These are phyloP conservation scores for Termitomyces sp. DNA, from an alignment of 768 basidiomycete species.

Conservation along the genomic window DNA sequence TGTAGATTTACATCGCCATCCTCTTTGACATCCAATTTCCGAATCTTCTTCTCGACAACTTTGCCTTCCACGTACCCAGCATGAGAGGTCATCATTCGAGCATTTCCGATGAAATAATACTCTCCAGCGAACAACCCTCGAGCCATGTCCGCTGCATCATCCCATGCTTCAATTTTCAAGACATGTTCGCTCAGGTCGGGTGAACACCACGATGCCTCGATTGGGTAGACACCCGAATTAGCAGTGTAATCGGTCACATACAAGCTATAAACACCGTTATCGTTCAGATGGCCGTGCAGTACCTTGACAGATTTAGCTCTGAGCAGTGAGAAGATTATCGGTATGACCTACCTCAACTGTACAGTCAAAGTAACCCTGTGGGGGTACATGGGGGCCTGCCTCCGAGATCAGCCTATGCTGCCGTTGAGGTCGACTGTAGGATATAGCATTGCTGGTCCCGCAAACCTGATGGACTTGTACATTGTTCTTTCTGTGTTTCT, in stretches of 20 bases:
- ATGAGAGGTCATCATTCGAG: constrained; percentile 34
- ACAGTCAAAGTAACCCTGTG: constrained; percentile 55
- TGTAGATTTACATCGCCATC: constrained; percentile 27
- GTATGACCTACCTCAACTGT: constrained; percentile 47
- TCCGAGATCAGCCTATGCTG: constrained; percentile 48
- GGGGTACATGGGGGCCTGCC: constrained; percentile 35
- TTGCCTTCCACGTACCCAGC: constrained; percentile 49
- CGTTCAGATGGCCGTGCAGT: constrained; percentile 34
- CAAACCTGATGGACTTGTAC: constrained; percentile 17
- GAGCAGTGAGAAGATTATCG: not conserved
- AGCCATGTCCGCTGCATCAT: constrained; percentile 36
- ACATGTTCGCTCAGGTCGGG: constrained; percentile 35
- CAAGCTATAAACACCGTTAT: constrained; percentile 35
- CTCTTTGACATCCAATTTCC: constrained; percentile 32
- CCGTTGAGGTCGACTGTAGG: constrained; percentile 12
- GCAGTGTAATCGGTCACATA: constrained; percentile 67
- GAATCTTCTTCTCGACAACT: constrained; percentile 40
- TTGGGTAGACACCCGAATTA: constrained; percentile 26
- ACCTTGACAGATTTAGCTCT: constrained; percentile 33
- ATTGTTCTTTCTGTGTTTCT: constrained; percentile 15
- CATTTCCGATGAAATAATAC: constrained; percentile 50
- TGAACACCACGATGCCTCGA: constrained; percentile 44
- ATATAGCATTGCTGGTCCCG: constrained; percentile 5
- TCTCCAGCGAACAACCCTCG: constrained; percentile 40
- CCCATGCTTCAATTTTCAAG: constrained; percentile 59